Evolutionary conservation across 495 filamentous ascomycete species (phyloP).

Genomic region (Viridothelium virens): DNA sequence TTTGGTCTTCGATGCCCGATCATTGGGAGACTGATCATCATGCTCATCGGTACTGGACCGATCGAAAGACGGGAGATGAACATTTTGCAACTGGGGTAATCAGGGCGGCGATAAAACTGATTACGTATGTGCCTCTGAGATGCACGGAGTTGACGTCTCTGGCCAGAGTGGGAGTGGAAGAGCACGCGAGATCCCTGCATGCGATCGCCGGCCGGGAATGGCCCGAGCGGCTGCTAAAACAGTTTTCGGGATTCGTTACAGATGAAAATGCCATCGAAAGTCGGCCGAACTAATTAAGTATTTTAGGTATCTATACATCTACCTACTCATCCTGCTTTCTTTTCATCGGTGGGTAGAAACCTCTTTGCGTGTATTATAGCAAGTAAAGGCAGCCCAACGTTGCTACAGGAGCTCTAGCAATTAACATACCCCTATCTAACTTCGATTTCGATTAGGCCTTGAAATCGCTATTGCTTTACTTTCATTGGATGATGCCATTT

Average conservation of each 20-base stretch:
- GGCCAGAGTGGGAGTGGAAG: background rate
- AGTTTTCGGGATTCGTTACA: background rate
- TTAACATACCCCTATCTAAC: too few relatives aligned
- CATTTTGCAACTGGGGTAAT: background rate
- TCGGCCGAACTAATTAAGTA: too few relatives aligned
- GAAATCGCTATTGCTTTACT: too few relatives aligned
- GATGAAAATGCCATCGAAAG: background rate
- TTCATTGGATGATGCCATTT: too few relatives aligned
- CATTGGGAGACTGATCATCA: background rate
- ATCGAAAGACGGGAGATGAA: background rate
- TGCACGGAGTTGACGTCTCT: background rate
- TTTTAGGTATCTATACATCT: too few relatives aligned
- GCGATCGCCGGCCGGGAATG: background rate
- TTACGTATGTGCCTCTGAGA: background rate
- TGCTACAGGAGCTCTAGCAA: too few relatives aligned
- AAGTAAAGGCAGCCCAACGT: too few relatives aligned
- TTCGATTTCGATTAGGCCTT: too few relatives aligned
- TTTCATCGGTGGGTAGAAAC: background rate
- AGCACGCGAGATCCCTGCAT: background rate
- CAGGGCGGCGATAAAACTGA: background rate
- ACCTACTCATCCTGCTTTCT: background rate
- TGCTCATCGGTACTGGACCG: background rate
- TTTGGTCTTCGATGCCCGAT: conserved; percentile 3
- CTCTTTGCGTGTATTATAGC: too few relatives aligned
- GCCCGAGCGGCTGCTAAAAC: background rate